These are phyloP conservation scores for Myxozyma neotropica DNA, from an alignment of 805 yeast species.

Conservation along the genomic window DNA sequence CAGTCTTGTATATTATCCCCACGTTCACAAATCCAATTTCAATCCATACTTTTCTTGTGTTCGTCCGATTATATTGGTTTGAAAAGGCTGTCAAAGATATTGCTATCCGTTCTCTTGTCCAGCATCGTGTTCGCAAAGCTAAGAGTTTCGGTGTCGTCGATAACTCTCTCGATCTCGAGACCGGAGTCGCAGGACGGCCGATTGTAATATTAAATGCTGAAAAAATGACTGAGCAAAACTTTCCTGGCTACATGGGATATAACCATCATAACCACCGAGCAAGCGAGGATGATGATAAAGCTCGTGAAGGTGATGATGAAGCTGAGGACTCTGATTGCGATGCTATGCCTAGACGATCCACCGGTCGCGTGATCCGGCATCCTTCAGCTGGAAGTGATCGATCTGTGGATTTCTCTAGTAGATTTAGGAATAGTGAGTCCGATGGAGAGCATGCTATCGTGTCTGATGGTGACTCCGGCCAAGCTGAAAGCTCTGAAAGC, in stretches of 20 bases:
- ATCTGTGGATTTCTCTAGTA: background rate
- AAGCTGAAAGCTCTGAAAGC: slow-evolving; percentile 9
- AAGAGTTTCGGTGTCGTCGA: slow-evolving; percentile 56
- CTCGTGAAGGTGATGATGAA: slow-evolving; percentile 9
- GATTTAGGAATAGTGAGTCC: slow-evolving; percentile 3
- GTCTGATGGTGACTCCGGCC: slow-evolving; percentile 6
- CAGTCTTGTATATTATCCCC: slow-evolving; percentile 63
- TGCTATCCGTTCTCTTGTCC: slow-evolving; percentile 71
- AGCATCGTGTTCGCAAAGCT: slow-evolving; percentile 80
- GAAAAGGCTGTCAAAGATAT: slow-evolving; percentile 85
- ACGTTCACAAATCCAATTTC: slow-evolving; percentile 82
- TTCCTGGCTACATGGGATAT: slow-evolving; percentile 16
- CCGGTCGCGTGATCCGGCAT: slow-evolving; percentile 1
- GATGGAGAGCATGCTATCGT: background rate
- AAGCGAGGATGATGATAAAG: slow-evolving; percentile 2
- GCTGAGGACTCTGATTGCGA: background rate
- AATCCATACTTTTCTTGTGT: slow-evolving; percentile 76
- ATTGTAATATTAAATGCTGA: slow-evolving; percentile 17
- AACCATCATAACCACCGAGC: background rate
- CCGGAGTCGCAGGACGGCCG: slow-evolving; percentile 26
- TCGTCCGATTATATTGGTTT: slow-evolving; percentile 84
- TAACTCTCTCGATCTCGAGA: slow-evolving; percentile 12
- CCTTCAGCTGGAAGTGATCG: slow-evolving; percentile 5
- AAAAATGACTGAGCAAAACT: slow-evolving; percentile 25
- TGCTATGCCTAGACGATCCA: background rate